phyloP scores from a whole-genome alignment of 257 asterid genomes.

The Jasminum sambac region DNA sequence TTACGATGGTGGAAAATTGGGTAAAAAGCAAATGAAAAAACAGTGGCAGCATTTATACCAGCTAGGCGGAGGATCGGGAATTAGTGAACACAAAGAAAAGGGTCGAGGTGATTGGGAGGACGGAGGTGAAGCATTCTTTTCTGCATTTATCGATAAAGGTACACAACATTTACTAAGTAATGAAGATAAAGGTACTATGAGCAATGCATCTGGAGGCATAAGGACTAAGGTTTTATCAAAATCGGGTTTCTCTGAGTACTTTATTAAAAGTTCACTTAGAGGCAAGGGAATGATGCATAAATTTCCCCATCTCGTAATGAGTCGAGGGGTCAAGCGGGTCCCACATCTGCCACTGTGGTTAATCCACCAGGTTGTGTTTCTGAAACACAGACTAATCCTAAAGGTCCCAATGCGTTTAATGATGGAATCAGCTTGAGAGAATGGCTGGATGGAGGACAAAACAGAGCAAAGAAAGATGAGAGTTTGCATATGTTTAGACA shows the following conservation, averaged over 20 bases:
- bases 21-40: slow-evolving; percentile 40
- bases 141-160: slow-evolving; percentile 39
- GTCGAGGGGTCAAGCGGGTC: slow-evolving; percentile 31
- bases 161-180: slow-evolving; percentile 34
- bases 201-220: slow-evolving; percentile 63
- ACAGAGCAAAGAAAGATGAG: slow-evolving; percentile 53
- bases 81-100: slow-evolving; percentile 53
- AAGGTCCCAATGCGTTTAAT: slow-evolving; percentile 29
- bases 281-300: slow-evolving; percentile 76
- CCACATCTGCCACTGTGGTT: slow-evolving; percentile 35
- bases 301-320: slow-evolving; percentile 41
- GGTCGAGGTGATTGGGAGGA: slow-evolving; percentile 59
- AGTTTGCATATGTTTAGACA: slow-evolving; percentile 72
- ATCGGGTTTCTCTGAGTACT: slow-evolving; percentile 78
- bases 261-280: slow-evolving; percentile 65
- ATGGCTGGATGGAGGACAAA: slow-evolving; percentile 62
- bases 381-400: slow-evolving; percentile 31
- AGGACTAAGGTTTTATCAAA: slow-evolving; percentile 78
- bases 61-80: slow-evolving; percentile 58
- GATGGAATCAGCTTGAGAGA: slow-evolving; percentile 71
- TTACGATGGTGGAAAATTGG: slow-evolving; percentile 63
- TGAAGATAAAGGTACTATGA: slow-evolving; percentile 44
- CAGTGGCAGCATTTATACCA: slow-evolving; percentile 72
- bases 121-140: slow-evolving; percentile 42
- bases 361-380: slow-evolving; percentile 42